Evolutionary conservation across 306 rosid genomes (phyloP).

Genomic region (Cotoneaster glaucophyllus): DNA sequence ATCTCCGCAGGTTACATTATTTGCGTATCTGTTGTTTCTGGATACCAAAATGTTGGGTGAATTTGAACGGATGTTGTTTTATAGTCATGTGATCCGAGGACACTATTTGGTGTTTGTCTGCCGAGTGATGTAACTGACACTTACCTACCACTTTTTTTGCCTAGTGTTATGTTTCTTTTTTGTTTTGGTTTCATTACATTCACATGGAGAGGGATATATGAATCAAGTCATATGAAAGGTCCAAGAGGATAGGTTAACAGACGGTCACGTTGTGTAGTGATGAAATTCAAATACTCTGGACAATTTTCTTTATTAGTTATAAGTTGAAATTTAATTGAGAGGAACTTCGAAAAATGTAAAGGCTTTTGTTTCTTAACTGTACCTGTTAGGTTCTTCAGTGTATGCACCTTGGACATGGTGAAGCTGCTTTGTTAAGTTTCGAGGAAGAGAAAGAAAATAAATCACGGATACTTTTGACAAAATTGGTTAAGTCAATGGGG

Average conservation of each 20-base stretch:
- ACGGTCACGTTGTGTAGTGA: not conserved
- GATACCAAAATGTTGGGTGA: not conserved
- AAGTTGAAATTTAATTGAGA: not conserved
- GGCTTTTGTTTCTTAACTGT: not conserved
- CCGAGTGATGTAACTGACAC: not conserved
- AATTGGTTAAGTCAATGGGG: not conserved
- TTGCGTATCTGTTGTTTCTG: not conserved
- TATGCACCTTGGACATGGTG: not conserved
- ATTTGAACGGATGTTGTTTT: not conserved
- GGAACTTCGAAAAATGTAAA: not conserved
- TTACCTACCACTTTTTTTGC: not conserved
- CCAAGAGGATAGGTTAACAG: not conserved
- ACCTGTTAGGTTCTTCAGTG: not conserved
- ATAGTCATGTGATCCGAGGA: not conserved
- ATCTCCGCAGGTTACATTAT: not conserved
- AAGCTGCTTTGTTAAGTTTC: not conserved
- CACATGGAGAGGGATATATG: not conserved
- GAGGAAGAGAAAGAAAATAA: not conserved
- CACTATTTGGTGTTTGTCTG: not conserved
- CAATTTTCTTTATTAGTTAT: not conserved
- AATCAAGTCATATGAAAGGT: not conserved
- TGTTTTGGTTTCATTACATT: not conserved
- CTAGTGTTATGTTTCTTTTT: not conserved
- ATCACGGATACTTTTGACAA: not conserved
- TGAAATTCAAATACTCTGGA: not conserved